Conservation (phyloP, 177 flowering plant genomes). For the Vitis hybrid region DNA sequence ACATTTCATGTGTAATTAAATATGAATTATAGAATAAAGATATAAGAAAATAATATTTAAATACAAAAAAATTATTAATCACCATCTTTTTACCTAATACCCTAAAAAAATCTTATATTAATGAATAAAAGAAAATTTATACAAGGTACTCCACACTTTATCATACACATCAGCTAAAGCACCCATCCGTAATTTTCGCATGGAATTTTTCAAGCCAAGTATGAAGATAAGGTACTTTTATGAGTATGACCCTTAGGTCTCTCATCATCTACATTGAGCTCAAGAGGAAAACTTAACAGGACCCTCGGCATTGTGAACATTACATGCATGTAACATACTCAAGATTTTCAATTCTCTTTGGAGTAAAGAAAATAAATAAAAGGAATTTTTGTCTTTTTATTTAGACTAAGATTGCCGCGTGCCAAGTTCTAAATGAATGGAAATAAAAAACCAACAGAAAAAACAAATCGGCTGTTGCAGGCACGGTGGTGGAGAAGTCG, state of each 20-base stretch:
- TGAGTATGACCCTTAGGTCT: slow-evolving; percentile 15
- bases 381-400: neutral
- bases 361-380: neutral
- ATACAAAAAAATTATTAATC: too few relatives aligned
- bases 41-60: too few relatives aligned
- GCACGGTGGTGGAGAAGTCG: slow-evolving; percentile 43
- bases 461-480: slow-evolving; percentile 33
- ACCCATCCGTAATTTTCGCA: neutral
- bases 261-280: neutral
- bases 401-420: slow-evolving; percentile 12
- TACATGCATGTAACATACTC: neutral
- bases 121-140: too few relatives aligned
- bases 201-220: neutral
- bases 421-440: slow-evolving; percentile 5
- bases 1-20: too few relatives aligned
- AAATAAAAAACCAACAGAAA: slow-evolving; percentile 10
- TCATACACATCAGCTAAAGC: too few relatives aligned
- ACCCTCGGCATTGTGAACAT: slow-evolving; percentile 1
- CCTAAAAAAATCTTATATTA: too few relatives aligned
- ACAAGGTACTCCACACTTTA: too few relatives aligned
- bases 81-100: too few relatives aligned
- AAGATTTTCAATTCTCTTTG: too few relatives aligned
- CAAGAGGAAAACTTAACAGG: too few relatives aligned
- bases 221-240: slow-evolving; percentile 7
- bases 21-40: too few relatives aligned